Percentiles rank a stretch among this genome's conserved stretches.
phyloP scores from a whole-genome alignment of 768 basidiomycete species.

The Russula griseocarnosa region DNA sequence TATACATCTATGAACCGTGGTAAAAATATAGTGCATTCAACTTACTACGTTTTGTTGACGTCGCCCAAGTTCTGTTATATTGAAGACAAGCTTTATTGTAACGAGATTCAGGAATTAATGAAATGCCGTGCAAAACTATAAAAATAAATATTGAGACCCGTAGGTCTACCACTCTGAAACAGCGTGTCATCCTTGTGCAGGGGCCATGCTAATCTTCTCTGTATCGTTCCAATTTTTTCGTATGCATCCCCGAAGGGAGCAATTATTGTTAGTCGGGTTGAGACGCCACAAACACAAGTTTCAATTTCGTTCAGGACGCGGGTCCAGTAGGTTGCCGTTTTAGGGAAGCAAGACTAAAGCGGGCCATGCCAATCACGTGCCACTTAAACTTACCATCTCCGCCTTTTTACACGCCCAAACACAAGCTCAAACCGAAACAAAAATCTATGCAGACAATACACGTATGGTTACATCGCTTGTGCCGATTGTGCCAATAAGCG shows the following conservation, averaged over 20 bases:
- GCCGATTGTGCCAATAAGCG: too few species aligned
- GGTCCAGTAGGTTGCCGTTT: neutral
- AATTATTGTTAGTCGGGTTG: neutral
- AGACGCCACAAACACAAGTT: neutral
- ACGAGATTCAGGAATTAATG: too few species aligned
- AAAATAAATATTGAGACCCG: conserved; percentile 42
- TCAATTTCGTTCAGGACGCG: conserved; percentile 7
- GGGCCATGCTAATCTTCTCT: conserved; percentile 99
- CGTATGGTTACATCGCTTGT: too few species aligned
- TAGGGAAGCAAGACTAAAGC: neutral
- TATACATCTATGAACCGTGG: too few species aligned
- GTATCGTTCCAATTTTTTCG: conserved; percentile 99
- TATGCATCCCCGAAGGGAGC: conserved; percentile 86
- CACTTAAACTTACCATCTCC: neutral
- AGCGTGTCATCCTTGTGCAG: conserved; percentile 99
- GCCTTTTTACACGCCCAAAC: too few species aligned
- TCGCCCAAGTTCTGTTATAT: too few species aligned
- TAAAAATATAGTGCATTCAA: too few species aligned
- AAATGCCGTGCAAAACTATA: neutral
- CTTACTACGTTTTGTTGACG: too few species aligned
- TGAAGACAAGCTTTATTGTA: too few species aligned
- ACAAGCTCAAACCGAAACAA: too few species aligned
- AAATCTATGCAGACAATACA: too few species aligned
- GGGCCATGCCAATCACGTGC: neutral
- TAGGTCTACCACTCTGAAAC: conserved; percentile 81